Evolutionary conservation across 2,329 filamentous ascomycete species (phyloP), one percentile per base, ranked within the genome.

Genomic region (Pestalotiopsis sp.): DNA sequence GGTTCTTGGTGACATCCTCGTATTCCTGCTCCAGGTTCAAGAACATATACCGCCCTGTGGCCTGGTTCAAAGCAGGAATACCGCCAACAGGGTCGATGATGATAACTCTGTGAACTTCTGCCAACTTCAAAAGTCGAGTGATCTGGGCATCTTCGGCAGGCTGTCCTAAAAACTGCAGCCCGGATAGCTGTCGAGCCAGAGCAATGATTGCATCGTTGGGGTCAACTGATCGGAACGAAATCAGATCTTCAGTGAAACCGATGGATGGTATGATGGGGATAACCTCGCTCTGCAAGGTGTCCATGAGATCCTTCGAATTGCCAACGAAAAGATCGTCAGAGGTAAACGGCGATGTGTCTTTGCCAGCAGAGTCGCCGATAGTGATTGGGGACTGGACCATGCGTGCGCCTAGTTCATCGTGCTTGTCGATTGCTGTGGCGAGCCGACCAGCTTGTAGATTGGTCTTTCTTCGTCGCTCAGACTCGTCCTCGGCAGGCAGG

Each of bases 11-110:
- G 63, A 97, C 91, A 31, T 87, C 82, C 1, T 88, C 83, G 72
- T 92, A 97, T 77, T 99, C 95, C 76, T 98, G 94, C 76, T 97
- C 92, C 68, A 99, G 86, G 74, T 99, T 99, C 76, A 99, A 88
- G 76, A 98, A 98, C 7, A 96, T 88, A 77, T 96, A 92, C 2
- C 92, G 87, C 64, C 86, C 88, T 79, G 92, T 81, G 59, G 87
- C 82, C 72, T 87, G 79, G 77, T 88, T 81, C 75, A 86, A 81
- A 69, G 93, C 85, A 0, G 96, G 96, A 60, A 95, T 94, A 0
- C 94, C 95, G 3, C 96, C 96, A 0, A 94, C 81, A 0, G 93
- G 91, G 78, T 99, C 96, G 6, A 99, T 85, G 36, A 99, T 84
- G 70, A 99, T 97, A 57, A 99, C 85, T 45, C 95, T 88, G 76